Conservation (phyloP, 352 stramenopile species). For the Saprolegnia parasitica region DNA sequence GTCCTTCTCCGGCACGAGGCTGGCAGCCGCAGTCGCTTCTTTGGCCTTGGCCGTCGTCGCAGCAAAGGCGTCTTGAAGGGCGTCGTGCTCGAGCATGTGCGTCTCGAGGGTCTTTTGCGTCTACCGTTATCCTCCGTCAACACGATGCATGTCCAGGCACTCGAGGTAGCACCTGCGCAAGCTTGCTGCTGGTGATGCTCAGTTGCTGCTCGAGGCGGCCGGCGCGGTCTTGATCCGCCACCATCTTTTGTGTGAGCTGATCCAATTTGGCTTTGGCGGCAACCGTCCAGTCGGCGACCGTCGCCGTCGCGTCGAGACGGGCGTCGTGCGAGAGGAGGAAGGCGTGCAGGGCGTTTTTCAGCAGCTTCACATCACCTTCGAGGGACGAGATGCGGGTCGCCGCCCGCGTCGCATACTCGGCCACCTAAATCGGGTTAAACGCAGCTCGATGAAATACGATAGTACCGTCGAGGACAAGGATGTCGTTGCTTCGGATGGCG, state of each 20-base stretch:
- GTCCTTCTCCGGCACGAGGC: background rate
- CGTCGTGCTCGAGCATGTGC: background rate
- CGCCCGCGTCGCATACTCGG: slow-evolving; percentile 6
- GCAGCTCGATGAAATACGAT: no score
- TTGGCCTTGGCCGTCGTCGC: background rate
- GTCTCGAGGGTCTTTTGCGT: slow-evolving; percentile 2
- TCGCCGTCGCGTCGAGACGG: background rate
- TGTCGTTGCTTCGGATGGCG: background rate
- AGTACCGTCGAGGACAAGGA: background rate
- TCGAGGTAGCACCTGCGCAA: background rate
- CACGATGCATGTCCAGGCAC: no score
- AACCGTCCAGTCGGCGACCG: slow-evolving; percentile 2
- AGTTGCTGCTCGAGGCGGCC: background rate
- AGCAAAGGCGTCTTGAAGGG: background rate
- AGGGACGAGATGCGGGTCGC: background rate
- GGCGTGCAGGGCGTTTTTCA: slow-evolving; percentile 15
- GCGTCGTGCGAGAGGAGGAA: slow-evolving; percentile 25
- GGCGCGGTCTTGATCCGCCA: background rate
- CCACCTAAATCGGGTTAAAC: no score
- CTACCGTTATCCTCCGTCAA: no score
- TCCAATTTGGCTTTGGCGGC: slow-evolving; percentile 20
- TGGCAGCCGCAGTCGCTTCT: background rate
- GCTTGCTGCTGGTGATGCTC: background rate
- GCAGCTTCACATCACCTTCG: slow-evolving; percentile 20
- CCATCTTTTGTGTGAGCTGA: background rate